These are phyloP conservation scores for Cetraspora pellucida DNA, from an alignment of 192 early-diverging fungal genomes.

Conservation along the genomic window DNA sequence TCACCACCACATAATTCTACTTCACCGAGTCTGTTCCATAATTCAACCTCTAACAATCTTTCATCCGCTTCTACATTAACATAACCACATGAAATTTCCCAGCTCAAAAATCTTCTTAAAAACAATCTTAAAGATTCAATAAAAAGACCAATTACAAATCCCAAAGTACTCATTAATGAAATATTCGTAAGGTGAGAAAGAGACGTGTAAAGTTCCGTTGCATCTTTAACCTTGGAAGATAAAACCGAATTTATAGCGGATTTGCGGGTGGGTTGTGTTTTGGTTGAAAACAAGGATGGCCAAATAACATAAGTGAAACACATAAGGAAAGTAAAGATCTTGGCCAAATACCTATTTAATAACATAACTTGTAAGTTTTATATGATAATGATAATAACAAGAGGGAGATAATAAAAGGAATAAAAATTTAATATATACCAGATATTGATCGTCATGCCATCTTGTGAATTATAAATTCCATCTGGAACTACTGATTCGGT, in stretches of 20 bases:
- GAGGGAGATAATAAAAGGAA: no score
- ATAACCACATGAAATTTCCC: slow-evolving; percentile 10
- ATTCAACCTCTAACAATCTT: not conserved
- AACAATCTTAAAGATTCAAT: slow-evolving; percentile 19
- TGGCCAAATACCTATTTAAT: slow-evolving; percentile 12
- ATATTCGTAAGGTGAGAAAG: slow-evolving; percentile 1
- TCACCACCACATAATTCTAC: slow-evolving; percentile 32
- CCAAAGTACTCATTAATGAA: not conserved
- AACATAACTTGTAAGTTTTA: no score
- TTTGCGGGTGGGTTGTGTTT: not conserved
- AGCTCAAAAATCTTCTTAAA: slow-evolving; percentile 7
- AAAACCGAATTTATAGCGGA: not conserved
- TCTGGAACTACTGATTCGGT: not conserved
- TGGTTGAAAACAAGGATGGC: slow-evolving; percentile 23
- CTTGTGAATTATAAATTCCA: not conserved
- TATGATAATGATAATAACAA: no score
- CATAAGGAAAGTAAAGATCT: slow-evolving; percentile 22
- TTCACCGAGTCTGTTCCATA: slow-evolving; percentile 22
- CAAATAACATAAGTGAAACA: slow-evolving; percentile 26
- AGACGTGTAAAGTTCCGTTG: slow-evolving; percentile 15
- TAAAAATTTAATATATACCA: not conserved
- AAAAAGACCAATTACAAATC: slow-evolving; percentile 16
- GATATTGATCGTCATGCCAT: slow-evolving; percentile 27
- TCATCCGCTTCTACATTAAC: not conserved
- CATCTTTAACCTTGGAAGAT: slow-evolving; percentile 11